Conservation (phyloP, 176 grass and related monocot genomes). For the Luzula sylvatica region DNA sequence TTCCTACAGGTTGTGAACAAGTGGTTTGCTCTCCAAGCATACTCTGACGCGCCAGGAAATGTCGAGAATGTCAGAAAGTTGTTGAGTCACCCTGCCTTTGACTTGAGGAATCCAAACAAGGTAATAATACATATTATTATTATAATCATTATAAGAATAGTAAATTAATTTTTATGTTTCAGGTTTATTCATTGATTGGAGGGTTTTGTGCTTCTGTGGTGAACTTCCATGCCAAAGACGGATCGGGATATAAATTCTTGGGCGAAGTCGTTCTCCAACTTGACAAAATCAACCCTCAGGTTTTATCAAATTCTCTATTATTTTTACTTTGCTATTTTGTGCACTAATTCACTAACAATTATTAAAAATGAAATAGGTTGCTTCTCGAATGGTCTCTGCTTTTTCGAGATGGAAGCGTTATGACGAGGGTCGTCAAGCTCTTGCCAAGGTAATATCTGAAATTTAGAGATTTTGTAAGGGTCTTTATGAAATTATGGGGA, state of each 20-base stretch:
- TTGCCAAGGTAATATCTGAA: slow-evolving; percentile 53
- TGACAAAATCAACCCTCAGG: slow-evolving; percentile 97
- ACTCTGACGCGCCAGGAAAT: slow-evolving; percentile 83
- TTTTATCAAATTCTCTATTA: too few species aligned
- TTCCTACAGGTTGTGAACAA: slow-evolving; percentile 99
- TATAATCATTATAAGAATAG: too few species aligned
- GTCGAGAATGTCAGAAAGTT: slow-evolving; percentile 66
- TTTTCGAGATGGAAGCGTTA: slow-evolving; percentile 84
- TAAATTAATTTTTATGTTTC: neutral
- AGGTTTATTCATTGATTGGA: slow-evolving; percentile 84
- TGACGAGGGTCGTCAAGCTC: slow-evolving; percentile 62
- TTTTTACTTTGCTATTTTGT: slow-evolving; percentile 10
- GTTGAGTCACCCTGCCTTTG: slow-evolving; percentile 73
- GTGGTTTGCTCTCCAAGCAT: slow-evolving; percentile 98
- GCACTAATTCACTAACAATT: too few species aligned
- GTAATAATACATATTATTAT: slow-evolving; percentile 12
- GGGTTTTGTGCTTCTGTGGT: slow-evolving; percentile 83
- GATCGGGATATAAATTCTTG: slow-evolving; percentile 89
- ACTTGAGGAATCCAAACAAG: slow-evolving; percentile 89
- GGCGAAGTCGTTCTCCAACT: slow-evolving; percentile 90
- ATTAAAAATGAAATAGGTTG: slow-evolving; percentile 63
- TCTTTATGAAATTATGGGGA: neutral
- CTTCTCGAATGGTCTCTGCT: slow-evolving; percentile 86
- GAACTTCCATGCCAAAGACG: slow-evolving; percentile 97
- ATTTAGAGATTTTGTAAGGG: neutral